These are phyloP conservation scores for Alternaria arbusti DNA, from an alignment of 2,329 filamentous ascomycete genomes.

Conservation along the genomic window DNA sequence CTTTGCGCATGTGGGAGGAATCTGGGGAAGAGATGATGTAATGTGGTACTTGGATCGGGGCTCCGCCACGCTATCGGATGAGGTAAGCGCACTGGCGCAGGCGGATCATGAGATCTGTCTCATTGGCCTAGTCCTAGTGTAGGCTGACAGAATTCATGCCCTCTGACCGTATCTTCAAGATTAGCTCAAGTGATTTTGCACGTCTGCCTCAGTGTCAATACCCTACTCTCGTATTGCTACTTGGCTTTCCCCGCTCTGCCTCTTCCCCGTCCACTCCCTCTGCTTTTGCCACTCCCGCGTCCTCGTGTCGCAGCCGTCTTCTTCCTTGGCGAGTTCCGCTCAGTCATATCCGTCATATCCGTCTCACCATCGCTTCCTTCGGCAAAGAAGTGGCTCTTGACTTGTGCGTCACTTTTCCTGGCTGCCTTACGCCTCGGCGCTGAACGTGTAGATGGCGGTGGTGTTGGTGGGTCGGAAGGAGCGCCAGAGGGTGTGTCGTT, in stretches of 20 bases:
- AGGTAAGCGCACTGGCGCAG: not conserved
- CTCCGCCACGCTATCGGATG: not conserved
- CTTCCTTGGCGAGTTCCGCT: constrained; percentile 29
- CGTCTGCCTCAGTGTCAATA: not conserved
- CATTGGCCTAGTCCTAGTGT: not conserved
- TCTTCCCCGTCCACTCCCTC: constrained; percentile 16
- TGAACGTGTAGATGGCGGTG: constrained; percentile 15
- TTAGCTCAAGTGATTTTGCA: constrained; percentile 4
- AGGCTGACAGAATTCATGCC: not conserved
- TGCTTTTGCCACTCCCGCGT: constrained; percentile 4
- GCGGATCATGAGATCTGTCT: not conserved
- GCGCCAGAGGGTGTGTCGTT: constrained; percentile 17
- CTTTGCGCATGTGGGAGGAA: not conserved
- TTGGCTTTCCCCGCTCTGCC: constrained; percentile 10
- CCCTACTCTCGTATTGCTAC: not conserved
- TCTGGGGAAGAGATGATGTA: not conserved
- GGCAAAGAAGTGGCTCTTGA: constrained; percentile 45
- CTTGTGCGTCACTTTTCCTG: constrained; percentile 34
- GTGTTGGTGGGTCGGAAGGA: constrained; percentile 9
- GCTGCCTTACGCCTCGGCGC: constrained; percentile 35
- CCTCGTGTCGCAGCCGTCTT: not conserved
- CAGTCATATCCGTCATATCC: constrained; percentile 36
- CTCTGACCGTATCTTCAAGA: not conserved
- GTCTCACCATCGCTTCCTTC: constrained; percentile 42
- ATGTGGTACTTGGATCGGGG: not conserved